phyloP scores from a whole-genome alignment of 208 protist genomes.

The Leishmania martiniquensis region DNA sequence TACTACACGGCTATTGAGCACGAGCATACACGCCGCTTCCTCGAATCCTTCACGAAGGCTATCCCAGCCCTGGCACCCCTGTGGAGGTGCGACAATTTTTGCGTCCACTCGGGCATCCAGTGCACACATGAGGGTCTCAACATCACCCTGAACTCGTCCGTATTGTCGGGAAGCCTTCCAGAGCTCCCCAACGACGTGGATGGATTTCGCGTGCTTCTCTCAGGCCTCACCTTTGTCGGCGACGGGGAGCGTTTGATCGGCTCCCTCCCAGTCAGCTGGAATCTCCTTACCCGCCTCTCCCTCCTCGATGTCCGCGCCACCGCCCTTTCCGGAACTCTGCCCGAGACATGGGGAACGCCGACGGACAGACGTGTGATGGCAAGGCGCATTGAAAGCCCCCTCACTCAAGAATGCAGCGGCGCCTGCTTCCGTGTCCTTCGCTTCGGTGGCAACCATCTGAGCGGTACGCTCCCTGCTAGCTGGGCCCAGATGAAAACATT shows the following conservation, averaged over 20 bases:
- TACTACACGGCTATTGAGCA: slow-evolving; percentile 17
- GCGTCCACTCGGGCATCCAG: slow-evolving; percentile 8
- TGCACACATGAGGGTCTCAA: slow-evolving; percentile 3
- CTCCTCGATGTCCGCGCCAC: slow-evolving; percentile 10
- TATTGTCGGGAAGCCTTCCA: slow-evolving; percentile 11
- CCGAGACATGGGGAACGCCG: neutral
- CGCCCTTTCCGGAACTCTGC: slow-evolving; percentile 12
- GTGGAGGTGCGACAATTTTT: slow-evolving; percentile 30
- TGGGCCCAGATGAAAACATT: slow-evolving; percentile 4
- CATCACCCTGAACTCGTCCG: slow-evolving; percentile 8
- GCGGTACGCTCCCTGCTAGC: neutral
- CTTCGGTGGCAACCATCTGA: neutral
- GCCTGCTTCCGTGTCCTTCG: neutral
- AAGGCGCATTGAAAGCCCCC: neutral
- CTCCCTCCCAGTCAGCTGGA: slow-evolving; percentile 18
- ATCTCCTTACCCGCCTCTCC: slow-evolving; percentile 1
- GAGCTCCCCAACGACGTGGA: slow-evolving; percentile 15
- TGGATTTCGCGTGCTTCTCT: slow-evolving; percentile 8
- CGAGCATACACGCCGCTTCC: slow-evolving; percentile 16
- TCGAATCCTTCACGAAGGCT: slow-evolving; percentile 15
- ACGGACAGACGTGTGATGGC: neutral
- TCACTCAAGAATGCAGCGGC: neutral
- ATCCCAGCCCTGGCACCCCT: slow-evolving; percentile 4
- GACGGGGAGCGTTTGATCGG: slow-evolving; percentile 9
- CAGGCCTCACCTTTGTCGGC: neutral